These are phyloP conservation scores for Rhizophora apiculata DNA, from an alignment of 345 rosid genomes.

Conservation along the genomic window DNA sequence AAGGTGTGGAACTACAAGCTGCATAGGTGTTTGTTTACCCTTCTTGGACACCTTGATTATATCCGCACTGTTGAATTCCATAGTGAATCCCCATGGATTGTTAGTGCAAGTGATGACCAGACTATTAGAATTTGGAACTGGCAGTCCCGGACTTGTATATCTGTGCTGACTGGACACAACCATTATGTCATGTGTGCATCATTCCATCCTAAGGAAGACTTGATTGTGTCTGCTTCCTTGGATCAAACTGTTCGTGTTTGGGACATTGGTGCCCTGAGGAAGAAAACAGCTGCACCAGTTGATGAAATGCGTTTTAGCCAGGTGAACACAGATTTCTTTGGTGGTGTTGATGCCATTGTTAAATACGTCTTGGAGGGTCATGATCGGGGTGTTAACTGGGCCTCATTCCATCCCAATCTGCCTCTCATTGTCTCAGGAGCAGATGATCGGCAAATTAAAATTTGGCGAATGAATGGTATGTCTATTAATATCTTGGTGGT, in stretches of 20 bases:
- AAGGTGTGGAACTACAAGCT: conserved; percentile 96
- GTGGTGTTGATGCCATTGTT: conserved; percentile 90
- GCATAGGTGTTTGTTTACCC: conserved; percentile 86
- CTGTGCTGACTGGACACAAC: conserved; percentile 93
- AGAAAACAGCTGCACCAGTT: conserved; percentile 88
- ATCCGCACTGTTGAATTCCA: conserved; percentile 97
- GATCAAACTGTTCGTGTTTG: conserved; percentile 98
- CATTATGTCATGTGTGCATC: conserved; percentile 99
- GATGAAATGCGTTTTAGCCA: conserved; percentile 87
- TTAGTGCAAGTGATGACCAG: conserved; percentile 98
- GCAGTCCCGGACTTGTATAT: conserved; percentile 97
- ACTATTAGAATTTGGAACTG: conserved; percentile 98
- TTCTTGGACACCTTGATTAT: conserved; percentile 96
- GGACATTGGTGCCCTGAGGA: conserved; percentile 88
- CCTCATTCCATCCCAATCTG: conserved; percentile 90
- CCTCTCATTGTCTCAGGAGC: conserved; percentile 98
- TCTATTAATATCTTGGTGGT: neutral
- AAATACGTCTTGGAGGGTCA: conserved; percentile 97
- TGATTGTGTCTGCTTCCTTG: conserved; percentile 87
- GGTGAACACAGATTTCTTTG: conserved; percentile 89
- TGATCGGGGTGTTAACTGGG: conserved; percentile 99
- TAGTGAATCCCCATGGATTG: conserved; percentile 96
- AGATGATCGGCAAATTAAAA: conserved; percentile 94
- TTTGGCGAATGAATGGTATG: conserved; percentile 97
- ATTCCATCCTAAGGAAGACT: conserved; percentile 95